These are phyloP conservation scores for Carpinus viminea DNA, from an alignment of 306 rosid genomes.

Conservation along the genomic window DNA sequence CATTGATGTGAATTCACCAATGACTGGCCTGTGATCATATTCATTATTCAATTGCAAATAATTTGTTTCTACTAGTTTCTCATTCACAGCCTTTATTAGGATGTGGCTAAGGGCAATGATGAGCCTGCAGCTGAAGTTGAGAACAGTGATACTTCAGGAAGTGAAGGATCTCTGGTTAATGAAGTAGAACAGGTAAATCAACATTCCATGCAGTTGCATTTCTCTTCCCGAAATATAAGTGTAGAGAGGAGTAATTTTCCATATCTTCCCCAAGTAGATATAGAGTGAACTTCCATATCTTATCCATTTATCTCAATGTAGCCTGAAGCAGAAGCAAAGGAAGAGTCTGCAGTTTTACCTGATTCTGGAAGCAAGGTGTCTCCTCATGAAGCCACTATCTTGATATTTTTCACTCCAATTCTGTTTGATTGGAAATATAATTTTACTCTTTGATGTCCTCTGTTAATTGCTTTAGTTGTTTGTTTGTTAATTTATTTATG, in stretches of 20 bases:
- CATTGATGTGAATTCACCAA: not conserved
- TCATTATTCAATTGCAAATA: slow-evolving; percentile 3
- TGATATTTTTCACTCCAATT: slow-evolving; percentile 32
- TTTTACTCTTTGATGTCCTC: not conserved
- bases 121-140: slow-evolving; percentile 44
- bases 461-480: not conserved
- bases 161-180: slow-evolving; percentile 37
- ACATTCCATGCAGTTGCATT: slow-evolving; percentile 13
- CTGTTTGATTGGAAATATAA: not conserved
- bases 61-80: slow-evolving; percentile 36
- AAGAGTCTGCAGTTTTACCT: slow-evolving; percentile 45
- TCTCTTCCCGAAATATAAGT: slow-evolving; percentile 7
- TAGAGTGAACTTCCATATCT: slow-evolving; percentile 21
- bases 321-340: slow-evolving; percentile 48
- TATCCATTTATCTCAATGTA: slow-evolving; percentile 27
- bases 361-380: slow-evolving; percentile 52
- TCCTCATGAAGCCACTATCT: slow-evolving; percentile 41
- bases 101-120: slow-evolving; percentile 32
- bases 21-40: slow-evolving; percentile 14
- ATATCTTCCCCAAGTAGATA: slow-evolving; percentile 13
- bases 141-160: slow-evolving; percentile 32
- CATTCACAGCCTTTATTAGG: slow-evolving; percentile 49
- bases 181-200: slow-evolving; percentile 56
- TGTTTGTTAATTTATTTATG: not conserved
- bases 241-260: slow-evolving; percentile 20